Evolutionary conservation across 306 rosid genomes (phyloP).

Genomic region (Ormosia emarginata): DNA sequence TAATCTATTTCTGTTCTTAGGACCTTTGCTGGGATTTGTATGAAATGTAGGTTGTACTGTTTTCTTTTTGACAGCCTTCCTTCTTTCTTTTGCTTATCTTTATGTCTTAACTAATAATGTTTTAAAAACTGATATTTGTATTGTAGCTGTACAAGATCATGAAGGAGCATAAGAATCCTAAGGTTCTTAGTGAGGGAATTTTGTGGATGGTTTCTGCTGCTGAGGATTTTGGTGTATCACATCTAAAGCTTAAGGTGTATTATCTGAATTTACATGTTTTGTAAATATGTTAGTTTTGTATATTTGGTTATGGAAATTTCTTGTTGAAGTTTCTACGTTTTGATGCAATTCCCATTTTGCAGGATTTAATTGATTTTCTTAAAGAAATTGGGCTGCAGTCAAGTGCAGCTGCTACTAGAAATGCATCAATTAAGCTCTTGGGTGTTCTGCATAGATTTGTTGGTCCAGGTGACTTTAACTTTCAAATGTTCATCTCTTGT

Average conservation of each 20-base stretch:
- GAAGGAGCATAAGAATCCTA: constrained; percentile 99
- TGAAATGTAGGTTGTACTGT: neutral
- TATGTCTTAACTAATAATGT: neutral
- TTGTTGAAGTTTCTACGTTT: neutral
- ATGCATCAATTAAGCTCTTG: constrained; percentile 89
- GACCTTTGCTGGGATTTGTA: neutral
- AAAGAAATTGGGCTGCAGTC: constrained; percentile 96
- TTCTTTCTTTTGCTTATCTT: constrained; percentile 8
- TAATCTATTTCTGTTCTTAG: neutral
- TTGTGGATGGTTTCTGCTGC: constrained; percentile 97
- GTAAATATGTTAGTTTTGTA: neutral
- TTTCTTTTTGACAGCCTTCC: neutral
- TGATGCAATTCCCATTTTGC: constrained; percentile 28
- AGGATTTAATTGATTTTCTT: constrained; percentile 94
- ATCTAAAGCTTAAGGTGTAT: constrained; percentile 84
- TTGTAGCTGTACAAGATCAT: constrained; percentile 82
- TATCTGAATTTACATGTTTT: neutral
- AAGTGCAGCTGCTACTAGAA: constrained; percentile 94
- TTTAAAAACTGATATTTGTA: neutral
- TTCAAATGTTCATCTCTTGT: neutral
- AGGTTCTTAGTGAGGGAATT: constrained; percentile 96
- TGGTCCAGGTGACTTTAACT: constrained; percentile 84
- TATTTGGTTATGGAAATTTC: neutral
- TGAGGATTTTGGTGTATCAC: constrained; percentile 90
- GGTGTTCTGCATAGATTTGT: constrained; percentile 94